These are phyloP conservation scores for Skeletonema grethae DNA, from an alignment of 108 stramenopile species.

Conservation along the genomic window DNA sequence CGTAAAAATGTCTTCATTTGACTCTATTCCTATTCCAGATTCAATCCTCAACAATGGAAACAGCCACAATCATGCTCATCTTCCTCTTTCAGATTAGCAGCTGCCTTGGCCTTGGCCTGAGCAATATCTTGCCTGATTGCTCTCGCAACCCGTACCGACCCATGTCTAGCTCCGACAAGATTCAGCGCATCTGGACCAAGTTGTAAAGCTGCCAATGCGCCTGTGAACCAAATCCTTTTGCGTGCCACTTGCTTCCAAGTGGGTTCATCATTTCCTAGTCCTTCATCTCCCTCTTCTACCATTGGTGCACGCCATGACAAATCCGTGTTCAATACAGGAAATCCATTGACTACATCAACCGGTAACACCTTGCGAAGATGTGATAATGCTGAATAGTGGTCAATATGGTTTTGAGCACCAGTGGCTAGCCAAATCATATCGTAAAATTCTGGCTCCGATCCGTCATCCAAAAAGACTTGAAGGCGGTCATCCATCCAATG, in stretches of 20 bases:
- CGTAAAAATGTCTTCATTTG: no score
- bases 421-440: slow-evolving; percentile 45
- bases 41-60: no score
- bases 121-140: slow-evolving; percentile 15
- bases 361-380: slow-evolving; percentile 2
- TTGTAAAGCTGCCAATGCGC: slow-evolving; percentile 25
- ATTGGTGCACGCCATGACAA: slow-evolving; percentile 11
- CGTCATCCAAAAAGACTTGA: slow-evolving; percentile 26
- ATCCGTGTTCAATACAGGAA: slow-evolving; percentile 10
- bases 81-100: not conserved
- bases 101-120: not conserved
- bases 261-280: slow-evolving; percentile 3
- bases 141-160: slow-evolving; percentile 23
- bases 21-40: no score
- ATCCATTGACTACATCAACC: slow-evolving; percentile 10
- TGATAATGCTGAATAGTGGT: slow-evolving; percentile 14
- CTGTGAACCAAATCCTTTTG: slow-evolving; percentile 16
- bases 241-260: slow-evolving; percentile 8
- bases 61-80: not conserved
- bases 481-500: slow-evolving; percentile 14
- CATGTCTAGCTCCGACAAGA: slow-evolving; percentile 27
- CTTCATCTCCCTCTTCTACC: not conserved
- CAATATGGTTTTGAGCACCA: slow-evolving; percentile 23
- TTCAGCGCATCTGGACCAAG: slow-evolving; percentile 38
- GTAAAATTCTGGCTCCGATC: slow-evolving; percentile 5